phyloP scores from a whole-genome alignment of 2,329 filamentous ascomycete species.

The Ceratocystis ficicola region DNA sequence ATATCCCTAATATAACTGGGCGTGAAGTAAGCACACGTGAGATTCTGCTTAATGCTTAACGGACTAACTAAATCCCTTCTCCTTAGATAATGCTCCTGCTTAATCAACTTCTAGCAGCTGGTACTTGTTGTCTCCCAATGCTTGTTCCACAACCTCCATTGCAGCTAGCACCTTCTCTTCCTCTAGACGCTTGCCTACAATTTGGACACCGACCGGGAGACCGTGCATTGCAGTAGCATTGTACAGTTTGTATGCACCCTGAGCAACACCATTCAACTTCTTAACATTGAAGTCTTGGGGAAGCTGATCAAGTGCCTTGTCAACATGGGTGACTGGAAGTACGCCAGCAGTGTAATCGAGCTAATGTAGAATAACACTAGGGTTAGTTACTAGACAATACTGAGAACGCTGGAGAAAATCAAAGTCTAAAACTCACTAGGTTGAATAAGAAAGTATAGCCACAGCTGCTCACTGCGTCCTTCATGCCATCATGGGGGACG shows the following conservation, averaged over 20 bases:
- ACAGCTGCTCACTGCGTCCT: constrained; percentile 70
- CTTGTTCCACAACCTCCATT: constrained; percentile 68
- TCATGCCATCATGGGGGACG: constrained; percentile 76
- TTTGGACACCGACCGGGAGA: constrained; percentile 72
- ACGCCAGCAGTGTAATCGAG: constrained; percentile 79
- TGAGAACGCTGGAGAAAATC: neutral
- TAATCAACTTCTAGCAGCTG: constrained; percentile 38
- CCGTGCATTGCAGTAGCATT: constrained; percentile 74
- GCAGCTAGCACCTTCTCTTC: constrained; percentile 77
- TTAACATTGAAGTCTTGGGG: constrained; percentile 47
- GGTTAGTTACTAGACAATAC: neutral
- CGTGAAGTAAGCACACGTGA: neutral
- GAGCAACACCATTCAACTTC: constrained; percentile 64
- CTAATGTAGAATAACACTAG: constrained; percentile 30
- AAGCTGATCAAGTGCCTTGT: constrained; percentile 53
- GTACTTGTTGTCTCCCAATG: constrained; percentile 49
- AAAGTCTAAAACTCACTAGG: constrained; percentile 41
- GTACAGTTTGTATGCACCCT: constrained; percentile 76
- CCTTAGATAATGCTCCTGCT: neutral
- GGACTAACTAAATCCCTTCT: constrained; percentile 13
- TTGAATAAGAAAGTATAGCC: constrained; percentile 94
- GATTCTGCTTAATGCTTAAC: neutral
- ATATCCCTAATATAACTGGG: neutral
- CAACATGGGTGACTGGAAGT: constrained; percentile 74
- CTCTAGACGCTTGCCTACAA: constrained; percentile 66